Evolutionary conservation across 2,329 filamentous ascomycete species (phyloP).

Genomic region (Phyllosticta citribraziliensis): DNA sequence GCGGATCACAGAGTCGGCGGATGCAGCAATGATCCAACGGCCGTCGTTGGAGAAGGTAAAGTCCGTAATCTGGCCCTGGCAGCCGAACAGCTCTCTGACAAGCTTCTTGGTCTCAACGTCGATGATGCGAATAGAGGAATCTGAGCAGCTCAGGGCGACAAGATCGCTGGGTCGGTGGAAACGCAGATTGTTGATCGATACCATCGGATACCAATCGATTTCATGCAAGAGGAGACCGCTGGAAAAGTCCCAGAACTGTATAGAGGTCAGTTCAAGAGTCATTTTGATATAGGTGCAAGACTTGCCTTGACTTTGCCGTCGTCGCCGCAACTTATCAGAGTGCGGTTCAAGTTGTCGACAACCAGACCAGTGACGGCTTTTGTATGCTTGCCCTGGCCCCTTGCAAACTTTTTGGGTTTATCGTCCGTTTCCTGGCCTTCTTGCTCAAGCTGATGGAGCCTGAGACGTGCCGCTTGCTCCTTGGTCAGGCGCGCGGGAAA

Average conservation of each 20-base stretch:
- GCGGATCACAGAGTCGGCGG: conserved; percentile 67
- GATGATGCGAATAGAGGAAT: conserved; percentile 76
- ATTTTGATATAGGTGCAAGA: background rate
- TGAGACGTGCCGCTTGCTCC: conserved; percentile 66
- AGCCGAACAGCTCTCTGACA: conserved; percentile 87
- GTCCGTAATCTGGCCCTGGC: conserved; percentile 26
- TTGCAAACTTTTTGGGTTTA: conserved; percentile 33
- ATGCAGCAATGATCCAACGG: conserved; percentile 84
- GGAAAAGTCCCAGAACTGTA: conserved; percentile 83
- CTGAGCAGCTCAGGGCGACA: conserved; percentile 79
- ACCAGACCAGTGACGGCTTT: conserved; percentile 76
- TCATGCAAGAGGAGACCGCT: conserved; percentile 70
- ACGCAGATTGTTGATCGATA: conserved; percentile 62
- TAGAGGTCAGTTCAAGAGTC: conserved; percentile 12
- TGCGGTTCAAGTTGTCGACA: conserved; percentile 81
- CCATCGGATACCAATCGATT: conserved; percentile 73
- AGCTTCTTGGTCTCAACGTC: conserved; percentile 85
- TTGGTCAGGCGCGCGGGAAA: conserved; percentile 75
- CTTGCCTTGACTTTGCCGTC: conserved; percentile 77
- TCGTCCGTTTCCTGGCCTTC: conserved; percentile 37
- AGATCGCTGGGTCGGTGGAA: conserved; percentile 80
- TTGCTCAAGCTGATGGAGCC: conserved; percentile 51
- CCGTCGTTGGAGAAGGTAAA: conserved; percentile 76
- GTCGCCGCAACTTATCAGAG: conserved; percentile 72
- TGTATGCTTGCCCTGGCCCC: conserved; percentile 62